Conservation (phyloP, 345 rosid genomes). For the Dipteronia sinensis region DNA sequence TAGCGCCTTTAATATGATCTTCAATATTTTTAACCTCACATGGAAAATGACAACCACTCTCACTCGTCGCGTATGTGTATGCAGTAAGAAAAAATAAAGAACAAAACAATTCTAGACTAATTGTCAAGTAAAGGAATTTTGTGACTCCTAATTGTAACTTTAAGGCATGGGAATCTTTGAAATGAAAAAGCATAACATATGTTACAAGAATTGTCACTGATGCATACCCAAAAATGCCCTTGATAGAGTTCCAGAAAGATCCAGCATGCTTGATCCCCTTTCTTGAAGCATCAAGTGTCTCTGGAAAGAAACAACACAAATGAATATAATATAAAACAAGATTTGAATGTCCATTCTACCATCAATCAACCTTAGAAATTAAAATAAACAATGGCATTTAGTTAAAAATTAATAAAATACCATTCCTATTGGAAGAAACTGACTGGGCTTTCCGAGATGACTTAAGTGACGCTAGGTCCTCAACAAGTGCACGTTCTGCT, state of each 20-base stretch:
- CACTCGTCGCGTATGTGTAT: too few species aligned
- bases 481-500: slow-evolving; percentile 60
- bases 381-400: background rate
- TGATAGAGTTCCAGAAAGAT: slow-evolving; percentile 46
- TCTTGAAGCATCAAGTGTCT: slow-evolving; percentile 25
- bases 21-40: too few species aligned
- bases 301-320: slow-evolving; percentile 19
- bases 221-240: slow-evolving; percentile 47
- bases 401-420: slow-evolving; percentile 28
- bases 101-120: too few species aligned
- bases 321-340: background rate
- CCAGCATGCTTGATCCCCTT: slow-evolving; percentile 21
- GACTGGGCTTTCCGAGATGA: slow-evolving; percentile 39
- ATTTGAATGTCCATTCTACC: background rate
- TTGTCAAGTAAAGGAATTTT: too few species aligned
- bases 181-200: background rate
- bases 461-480: slow-evolving; percentile 64
- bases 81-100: too few species aligned
- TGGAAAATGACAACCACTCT: too few species aligned
- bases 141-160: too few species aligned
- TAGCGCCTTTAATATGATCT: background rate
- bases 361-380: background rate
- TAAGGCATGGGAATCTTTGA: too few species aligned
- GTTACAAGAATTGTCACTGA: slow-evolving; percentile 4
- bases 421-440: slow-evolving; percentile 26